Evolutionary conservation across 257 asterid species (phyloP).

Genomic region (Solanum sparsipilum): DNA sequence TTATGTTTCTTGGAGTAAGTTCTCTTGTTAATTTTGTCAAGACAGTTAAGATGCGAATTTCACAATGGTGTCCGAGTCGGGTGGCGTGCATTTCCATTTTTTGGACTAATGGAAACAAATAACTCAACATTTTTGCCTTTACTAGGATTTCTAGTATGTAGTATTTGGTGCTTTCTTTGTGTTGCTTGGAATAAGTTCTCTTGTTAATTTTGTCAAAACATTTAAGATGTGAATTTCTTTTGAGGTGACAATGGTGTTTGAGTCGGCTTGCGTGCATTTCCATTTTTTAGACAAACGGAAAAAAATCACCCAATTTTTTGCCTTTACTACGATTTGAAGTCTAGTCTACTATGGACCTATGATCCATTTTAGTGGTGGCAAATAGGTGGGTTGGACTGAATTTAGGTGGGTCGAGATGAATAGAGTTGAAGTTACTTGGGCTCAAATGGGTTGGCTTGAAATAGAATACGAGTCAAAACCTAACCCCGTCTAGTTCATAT

Average conservation of each 20-base stretch:
- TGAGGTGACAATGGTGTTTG: not conserved
- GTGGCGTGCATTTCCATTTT: not conserved
- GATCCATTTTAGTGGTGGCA: not conserved
- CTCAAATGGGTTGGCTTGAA: not conserved
- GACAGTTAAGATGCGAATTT: not conserved
- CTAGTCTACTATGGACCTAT: not conserved
- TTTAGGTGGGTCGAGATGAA: not conserved
- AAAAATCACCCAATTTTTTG: not conserved
- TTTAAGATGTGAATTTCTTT: not conserved
- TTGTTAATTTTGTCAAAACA: not conserved
- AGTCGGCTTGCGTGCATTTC: not conserved
- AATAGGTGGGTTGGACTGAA: not conserved
- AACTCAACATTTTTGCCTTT: not conserved
- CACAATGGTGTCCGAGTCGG: not conserved
- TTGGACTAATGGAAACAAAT: not conserved
- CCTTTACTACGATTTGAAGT: not conserved
- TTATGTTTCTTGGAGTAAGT: not conserved
- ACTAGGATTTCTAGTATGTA: not conserved
- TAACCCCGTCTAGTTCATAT: not conserved
- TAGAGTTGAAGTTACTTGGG: not conserved
- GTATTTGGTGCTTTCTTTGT: not conserved
- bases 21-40: not conserved
- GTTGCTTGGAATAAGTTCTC: not conserved
- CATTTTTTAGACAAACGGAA: not conserved
- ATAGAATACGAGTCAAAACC: not conserved